Base-by-base conservation (phyloP, 306 rosid species). In the Senna tora region DNA sequence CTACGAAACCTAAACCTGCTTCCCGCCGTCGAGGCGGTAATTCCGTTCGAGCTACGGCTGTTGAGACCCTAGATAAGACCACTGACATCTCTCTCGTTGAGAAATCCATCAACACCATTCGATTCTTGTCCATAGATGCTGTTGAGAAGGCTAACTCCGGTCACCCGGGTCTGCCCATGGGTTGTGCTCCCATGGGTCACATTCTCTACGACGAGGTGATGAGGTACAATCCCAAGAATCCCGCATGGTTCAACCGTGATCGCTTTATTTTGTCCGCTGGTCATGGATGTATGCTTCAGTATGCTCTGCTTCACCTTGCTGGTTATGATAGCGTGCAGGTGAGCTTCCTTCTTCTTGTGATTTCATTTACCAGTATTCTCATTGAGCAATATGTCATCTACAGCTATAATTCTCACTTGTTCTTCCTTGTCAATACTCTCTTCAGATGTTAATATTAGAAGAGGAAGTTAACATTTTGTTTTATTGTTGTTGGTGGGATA, bases 101-200 rank as follows among this genome's bases (percentile, higher is more conserved):
- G 80, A 92, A 92, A 78, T 95, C 99, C 4, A 17, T 95, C 56
- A 95, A 95, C 83, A 88, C 99, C 22, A 95, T 95, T 75, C 90
- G 99, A 4, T 95, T 95, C 77, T 60, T 95, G 69, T 73, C 97
- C 19, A 85, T 95, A 30, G 99, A 95, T 81, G 93, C 99, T 0
- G 99, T 95, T 0, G 99, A 95, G 78, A 95, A 92, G 84, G 99
- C 99, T 1, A 95, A 92, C 50, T 95, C 99, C 4, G 99, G 99
- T 47, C 99, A 95, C 73, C 99, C 99, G 16, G 99, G 99, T 65
- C 22, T 95, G 15, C 99, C 99, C 13, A 95, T 95, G 99, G 99
- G 99, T 0, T 95, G 99, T 76, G 99, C 99, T 60, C 99, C 99
- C 1, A 95, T 95, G 96, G 99, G 99, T 3, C 99, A 95, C 71